phyloP scores from a whole-genome alignment of 306 rosid species.

The Chamaecrista fasciculata region DNA sequence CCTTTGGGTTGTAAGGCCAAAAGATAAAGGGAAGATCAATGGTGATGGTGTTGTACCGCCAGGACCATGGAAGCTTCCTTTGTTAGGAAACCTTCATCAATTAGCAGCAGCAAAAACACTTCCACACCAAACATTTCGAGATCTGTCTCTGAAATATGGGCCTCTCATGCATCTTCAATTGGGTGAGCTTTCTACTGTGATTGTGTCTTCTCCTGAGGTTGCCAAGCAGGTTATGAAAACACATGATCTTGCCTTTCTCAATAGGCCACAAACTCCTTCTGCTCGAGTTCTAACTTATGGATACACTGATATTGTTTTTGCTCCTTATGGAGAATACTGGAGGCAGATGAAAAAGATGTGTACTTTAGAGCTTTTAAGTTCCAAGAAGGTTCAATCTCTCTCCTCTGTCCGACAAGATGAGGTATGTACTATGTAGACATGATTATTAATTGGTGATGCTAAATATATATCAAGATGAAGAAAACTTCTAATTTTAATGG shows the following conservation, averaged over 20 bases:
- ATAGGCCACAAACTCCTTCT: slow-evolving; percentile 21
- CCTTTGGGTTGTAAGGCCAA: not conserved
- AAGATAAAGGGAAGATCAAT: not conserved
- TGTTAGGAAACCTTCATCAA: not conserved
- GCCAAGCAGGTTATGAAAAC: slow-evolving; percentile 25
- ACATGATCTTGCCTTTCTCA: not conserved
- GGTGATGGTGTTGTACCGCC: too few species aligned
- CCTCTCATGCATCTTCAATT: slow-evolving; percentile 37
- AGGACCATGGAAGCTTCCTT: not conserved
- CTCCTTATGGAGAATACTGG: slow-evolving; percentile 34
- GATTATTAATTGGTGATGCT: too few species aligned
- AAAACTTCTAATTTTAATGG: too few species aligned
- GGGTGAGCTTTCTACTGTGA: slow-evolving; percentile 25
- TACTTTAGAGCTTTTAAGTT: slow-evolving; percentile 26
- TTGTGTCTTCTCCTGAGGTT: slow-evolving; percentile 32
- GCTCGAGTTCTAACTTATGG: not conserved
- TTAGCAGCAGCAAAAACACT: not conserved
- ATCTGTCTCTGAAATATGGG: slow-evolving; percentile 30
- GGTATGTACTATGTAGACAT: not conserved
- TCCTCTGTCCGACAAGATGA: slow-evolving; percentile 35
- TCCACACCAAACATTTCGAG: not conserved
- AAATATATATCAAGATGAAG: too few species aligned
- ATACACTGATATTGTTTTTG: not conserved
- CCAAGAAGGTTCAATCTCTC: slow-evolving; percentile 25
- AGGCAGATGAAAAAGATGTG: slow-evolving; percentile 38